Evolutionary conservation across 208 protist species (phyloP), one percentile per base, ranked within the genome.

Genomic region (Trichomonas tenax): DNA sequence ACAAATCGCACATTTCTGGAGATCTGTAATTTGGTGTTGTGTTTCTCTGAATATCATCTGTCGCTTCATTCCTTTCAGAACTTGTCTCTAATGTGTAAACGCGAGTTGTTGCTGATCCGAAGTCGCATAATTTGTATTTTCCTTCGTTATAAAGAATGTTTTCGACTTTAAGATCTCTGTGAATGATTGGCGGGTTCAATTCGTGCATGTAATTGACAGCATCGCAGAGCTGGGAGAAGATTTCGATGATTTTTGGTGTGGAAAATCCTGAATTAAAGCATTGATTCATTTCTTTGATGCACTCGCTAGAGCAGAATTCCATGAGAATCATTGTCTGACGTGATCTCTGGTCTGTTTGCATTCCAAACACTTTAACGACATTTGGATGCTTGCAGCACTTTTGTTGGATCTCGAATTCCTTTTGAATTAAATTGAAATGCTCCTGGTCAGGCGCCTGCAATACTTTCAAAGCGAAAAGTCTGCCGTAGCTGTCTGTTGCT

Each of bases 111-210:
- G 86, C 86, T 9, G 86, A 93, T 34, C 86, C 86, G 17, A 93
- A 93, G 46, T 93, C 86, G 44, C 86, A 93, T 38, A 93, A 51
- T 93, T 93, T 93, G 14, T 44, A 93, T 51, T 38, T 51, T 34
- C 93, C 93, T 17, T 96, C 34, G 23, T 72, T 48, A 17, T 31
- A 31, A 44, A 96, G 63, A 31, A 96, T 41, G 34, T 96, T 96
- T 82, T 96, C 93, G 8, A 51, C 46, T 82, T 96, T 96, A 36
- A 96, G 93, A 82, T 96, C 93, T 41, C 93, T 31, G 44, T 96
- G 63, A 15, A 81, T 96, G 3, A 96, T 48, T 82, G 86, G 86
- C 10, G 86, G 86, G 26, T n/a, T 58, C 26, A 34, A 41, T 58
- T 10, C 15, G 38, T 93, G 86, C 40, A 93, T 51, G 26, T 38